Conservation (phyloP, 805 yeast species). For the Wickerhamomyces rabaulensis region DNA sequence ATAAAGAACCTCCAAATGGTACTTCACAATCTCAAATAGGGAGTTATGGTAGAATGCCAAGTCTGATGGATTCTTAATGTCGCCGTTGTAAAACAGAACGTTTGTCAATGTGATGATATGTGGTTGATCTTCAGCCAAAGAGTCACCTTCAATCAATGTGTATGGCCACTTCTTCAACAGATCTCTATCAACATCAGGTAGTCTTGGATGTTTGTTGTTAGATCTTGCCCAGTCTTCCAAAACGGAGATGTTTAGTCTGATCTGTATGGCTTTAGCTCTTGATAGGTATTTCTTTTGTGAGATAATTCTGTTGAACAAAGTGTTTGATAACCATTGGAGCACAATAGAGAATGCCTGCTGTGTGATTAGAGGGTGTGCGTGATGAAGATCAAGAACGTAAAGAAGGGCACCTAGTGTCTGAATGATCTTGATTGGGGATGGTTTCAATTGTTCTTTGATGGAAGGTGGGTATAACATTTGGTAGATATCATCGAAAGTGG, state of each 20-base stretch:
- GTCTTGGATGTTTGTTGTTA: constrained; percentile 23
- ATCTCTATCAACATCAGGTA: constrained; percentile 31
- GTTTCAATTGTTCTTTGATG: constrained; percentile 70
- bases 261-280: constrained; percentile 83
- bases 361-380: constrained; percentile 71
- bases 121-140: not conserved
- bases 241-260: constrained; percentile 77
- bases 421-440: constrained; percentile 81
- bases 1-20: constrained; percentile 65
- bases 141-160: constrained; percentile 27
- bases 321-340: constrained; percentile 69
- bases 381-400: constrained; percentile 77
- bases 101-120: constrained; percentile 2
- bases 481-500: constrained; percentile 67
- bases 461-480: constrained; percentile 83
- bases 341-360: constrained; percentile 76
- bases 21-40: constrained; percentile 57
- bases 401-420: constrained; percentile 86
- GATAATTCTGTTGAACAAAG: constrained; percentile 68
- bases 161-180: constrained; percentile 34
- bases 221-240: constrained; percentile 89
- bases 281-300: constrained; percentile 66
- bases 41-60: constrained; percentile 60
- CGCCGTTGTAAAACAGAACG: constrained; percentile 12
- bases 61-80: constrained; percentile 38